Percentiles rank a stretch among this genome's conserved stretches.
Conservation (phyloP, 768 basidiomycete species). For the Serendipita sp. region DNA sequence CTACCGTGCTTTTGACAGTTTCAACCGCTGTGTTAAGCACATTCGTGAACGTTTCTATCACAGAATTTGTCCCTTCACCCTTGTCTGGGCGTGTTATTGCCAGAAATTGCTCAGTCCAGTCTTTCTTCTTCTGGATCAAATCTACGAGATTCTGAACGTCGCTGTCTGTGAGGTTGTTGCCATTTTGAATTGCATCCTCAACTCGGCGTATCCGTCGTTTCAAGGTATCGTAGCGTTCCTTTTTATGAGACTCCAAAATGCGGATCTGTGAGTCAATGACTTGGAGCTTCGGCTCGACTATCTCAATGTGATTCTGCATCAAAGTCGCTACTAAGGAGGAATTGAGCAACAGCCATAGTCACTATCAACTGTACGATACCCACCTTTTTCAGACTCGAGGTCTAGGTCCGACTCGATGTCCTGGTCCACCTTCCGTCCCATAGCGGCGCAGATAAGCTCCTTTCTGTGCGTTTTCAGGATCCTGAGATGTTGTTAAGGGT, state of each 20-base stretch:
- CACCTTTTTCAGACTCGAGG: background rate
- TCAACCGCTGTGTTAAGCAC: background rate
- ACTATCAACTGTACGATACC: background rate
- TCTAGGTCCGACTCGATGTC: background rate
- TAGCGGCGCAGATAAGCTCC: too few relatives aligned
- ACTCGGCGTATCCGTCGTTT: background rate
- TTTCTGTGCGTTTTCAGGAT: background rate
- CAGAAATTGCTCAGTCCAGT: background rate
- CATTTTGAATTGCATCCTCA: background rate
- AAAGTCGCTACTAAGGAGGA: background rate
- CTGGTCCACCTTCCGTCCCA: background rate
- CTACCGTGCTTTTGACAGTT: too few relatives aligned
- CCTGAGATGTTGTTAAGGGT: background rate
- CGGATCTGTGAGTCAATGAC: background rate
- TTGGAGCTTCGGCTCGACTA: background rate
- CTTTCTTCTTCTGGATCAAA: background rate
- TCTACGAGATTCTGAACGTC: background rate
- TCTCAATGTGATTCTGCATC: background rate
- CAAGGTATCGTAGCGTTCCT: background rate
- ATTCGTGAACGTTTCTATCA: background rate
- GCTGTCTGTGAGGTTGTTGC: background rate
- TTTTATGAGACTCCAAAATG: background rate
- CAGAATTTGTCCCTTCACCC: background rate
- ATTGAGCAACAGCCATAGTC: background rate
- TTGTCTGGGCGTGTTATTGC: background rate